phyloP scores from a whole-genome alignment of 768 basidiomycete species.

The Clavaria fumosa region DNA sequence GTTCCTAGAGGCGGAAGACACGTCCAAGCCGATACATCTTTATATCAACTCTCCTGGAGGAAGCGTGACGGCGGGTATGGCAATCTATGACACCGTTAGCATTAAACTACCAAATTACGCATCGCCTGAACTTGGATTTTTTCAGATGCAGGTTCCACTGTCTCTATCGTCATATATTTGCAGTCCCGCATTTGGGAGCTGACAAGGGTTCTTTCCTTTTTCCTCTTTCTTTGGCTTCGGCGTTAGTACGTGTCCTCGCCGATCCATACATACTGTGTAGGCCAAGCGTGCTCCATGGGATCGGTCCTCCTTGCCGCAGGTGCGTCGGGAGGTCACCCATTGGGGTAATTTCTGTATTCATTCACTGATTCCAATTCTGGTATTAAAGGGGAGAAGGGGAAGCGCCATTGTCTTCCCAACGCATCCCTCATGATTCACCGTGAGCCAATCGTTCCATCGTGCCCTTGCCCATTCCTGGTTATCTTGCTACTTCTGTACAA shows the following conservation, averaged over 20 bases:
- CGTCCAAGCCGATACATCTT: conserved; percentile 84
- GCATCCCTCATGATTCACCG: conserved; percentile 98
- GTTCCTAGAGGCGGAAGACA: conserved; percentile 92
- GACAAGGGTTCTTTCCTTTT: neutral
- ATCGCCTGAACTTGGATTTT: conserved; percentile 7
- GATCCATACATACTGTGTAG: conserved; percentile 93
- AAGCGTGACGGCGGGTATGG: conserved; percentile 88
- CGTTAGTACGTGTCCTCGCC: conserved; percentile 79
- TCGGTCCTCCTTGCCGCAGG: conserved; percentile 85
- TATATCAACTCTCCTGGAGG: conserved; percentile 98
- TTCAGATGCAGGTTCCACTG: conserved; percentile 68
- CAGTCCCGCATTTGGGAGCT: conserved; percentile 4
- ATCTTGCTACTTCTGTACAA: too few species aligned
- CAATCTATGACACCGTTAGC: conserved; percentile 92
- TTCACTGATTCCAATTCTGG: neutral
- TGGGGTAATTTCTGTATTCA: too few species aligned
- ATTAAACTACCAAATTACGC: conserved; percentile 1
- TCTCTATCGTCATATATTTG: too few species aligned
- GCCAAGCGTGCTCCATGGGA: conserved; percentile 94
- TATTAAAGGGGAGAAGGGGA: conserved; percentile 63
- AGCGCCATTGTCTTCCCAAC: conserved; percentile 84
- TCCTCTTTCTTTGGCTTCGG: conserved; percentile 13
- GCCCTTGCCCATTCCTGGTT: too few species aligned
- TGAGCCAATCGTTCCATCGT: conserved; percentile 28
- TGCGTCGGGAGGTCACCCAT: neutral